A percentile compares a stretch with the other conserved stretches of the same genome.
These are phyloP conservation scores for Brassica hybrid DNA, from an alignment of 441 rosid species.

Conservation along the genomic window DNA sequence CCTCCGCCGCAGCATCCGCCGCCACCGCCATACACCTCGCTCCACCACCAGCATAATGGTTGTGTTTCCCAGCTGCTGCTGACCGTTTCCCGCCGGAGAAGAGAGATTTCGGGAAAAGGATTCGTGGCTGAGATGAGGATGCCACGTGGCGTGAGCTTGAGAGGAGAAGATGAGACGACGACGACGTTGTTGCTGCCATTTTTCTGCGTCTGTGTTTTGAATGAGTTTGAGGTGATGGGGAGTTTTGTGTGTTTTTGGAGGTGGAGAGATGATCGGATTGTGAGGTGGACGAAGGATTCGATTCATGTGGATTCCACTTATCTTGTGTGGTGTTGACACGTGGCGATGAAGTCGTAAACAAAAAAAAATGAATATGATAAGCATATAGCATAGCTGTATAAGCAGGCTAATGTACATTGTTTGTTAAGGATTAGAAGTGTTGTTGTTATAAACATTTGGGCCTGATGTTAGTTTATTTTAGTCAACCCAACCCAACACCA, in stretches of 20 bases:
- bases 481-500: not conserved
- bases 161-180: slow-evolving; percentile 51
- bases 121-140: slow-evolving; percentile 47
- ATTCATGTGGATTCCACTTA: no score
- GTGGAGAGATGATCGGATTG: no score
- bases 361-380: no score
- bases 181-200: no score
- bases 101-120: slow-evolving; percentile 51
- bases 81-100: slow-evolving; percentile 42
- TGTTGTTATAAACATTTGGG: not conserved
- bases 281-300: no score
- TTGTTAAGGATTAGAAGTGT: not conserved
- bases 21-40: slow-evolving; percentile 43
- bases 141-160: slow-evolving; percentile 59
- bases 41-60: slow-evolving; percentile 46
- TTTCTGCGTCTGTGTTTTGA: no score
- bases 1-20: slow-evolving; percentile 57
- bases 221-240: no score
- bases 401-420: not conserved
- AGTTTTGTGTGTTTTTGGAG: no score
- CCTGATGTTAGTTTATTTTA: not conserved
- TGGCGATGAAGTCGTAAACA: no score
- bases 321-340: no score
- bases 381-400: not conserved
- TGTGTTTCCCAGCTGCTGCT: not conserved